phyloP scores from a whole-genome alignment of 768 basidiomycete genomes.

The Coprinopsis cinerea region DNA sequence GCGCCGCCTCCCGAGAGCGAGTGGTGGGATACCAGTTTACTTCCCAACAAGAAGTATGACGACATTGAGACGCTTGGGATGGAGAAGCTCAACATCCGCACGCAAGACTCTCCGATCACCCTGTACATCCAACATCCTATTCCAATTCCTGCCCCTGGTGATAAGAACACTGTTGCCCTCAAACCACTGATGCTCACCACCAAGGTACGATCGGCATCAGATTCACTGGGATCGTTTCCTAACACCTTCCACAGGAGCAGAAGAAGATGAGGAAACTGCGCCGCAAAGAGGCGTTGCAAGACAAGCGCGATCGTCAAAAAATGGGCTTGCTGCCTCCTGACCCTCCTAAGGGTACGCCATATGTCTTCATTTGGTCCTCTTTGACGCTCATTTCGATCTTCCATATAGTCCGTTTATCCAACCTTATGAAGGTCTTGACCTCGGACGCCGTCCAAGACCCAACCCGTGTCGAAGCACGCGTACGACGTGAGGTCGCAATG shows the following conservation, averaged over 20 bases:
- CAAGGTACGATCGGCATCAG: conserved; percentile 44
- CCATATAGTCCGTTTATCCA: conserved; percentile 76
- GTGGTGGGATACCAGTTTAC: conserved; percentile 94
- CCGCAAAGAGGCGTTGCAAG: conserved; percentile 83
- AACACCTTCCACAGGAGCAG: conserved; percentile 57
- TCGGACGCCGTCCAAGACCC: conserved; percentile 97
- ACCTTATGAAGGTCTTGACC: conserved; percentile 96
- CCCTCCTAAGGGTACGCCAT: conserved; percentile 75
- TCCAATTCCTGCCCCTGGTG: conserved; percentile 85
- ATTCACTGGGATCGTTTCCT: not conserved
- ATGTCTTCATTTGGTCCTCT: not conserved
- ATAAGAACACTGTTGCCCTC: conserved; percentile 71
- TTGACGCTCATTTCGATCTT: conserved; percentile 8
- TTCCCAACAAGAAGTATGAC: conserved; percentile 76
- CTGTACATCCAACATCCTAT: conserved; percentile 96
- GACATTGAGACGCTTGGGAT: conserved; percentile 56
- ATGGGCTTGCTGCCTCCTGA: conserved; percentile 97
- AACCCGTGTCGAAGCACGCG: conserved; percentile 93
- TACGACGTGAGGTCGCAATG: conserved; percentile 88
- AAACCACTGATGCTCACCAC: conserved; percentile 91
- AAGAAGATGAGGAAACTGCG: conserved; percentile 96
- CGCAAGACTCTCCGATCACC: conserved; percentile 69
- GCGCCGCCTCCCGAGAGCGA: conserved; percentile 85
- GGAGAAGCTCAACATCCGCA: conserved; percentile 57
- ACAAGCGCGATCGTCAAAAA: conserved; percentile 88